Evolutionary conservation across 768 basidiomycete species (phyloP).

Genomic region (Boletellus sp.): DNA sequence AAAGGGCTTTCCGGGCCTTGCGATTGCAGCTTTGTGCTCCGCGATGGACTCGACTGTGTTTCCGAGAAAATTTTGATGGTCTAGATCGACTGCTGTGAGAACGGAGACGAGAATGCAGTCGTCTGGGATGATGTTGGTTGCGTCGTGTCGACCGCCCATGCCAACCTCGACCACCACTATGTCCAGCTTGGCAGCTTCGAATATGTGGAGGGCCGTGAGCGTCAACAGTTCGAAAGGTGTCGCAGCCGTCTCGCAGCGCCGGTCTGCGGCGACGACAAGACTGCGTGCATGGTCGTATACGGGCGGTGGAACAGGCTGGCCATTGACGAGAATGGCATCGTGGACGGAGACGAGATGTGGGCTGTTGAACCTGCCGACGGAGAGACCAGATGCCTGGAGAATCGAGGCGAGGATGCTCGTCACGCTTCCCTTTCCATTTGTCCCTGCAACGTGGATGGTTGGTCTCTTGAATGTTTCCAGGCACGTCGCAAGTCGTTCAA

Average conservation of each 20-base stretch:
- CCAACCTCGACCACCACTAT: slow-evolving; percentile 89
- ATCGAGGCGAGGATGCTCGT: slow-evolving; percentile 79
- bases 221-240: slow-evolving; percentile 86
- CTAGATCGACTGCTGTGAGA: slow-evolving; percentile 83
- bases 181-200: slow-evolving; percentile 70
- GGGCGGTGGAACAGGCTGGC: slow-evolving; percentile 43
- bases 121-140: slow-evolving; percentile 85
- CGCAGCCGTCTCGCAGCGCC: slow-evolving; percentile 41
- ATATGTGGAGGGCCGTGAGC: slow-evolving; percentile 70
- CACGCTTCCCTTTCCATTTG: slow-evolving; percentile 97
- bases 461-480: slow-evolving; percentile 70
- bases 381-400: slow-evolving; percentile 50
- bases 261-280: slow-evolving; percentile 48
- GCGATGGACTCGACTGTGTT: slow-evolving; percentile 71
- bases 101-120: slow-evolving; percentile 70
- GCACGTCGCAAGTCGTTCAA: slow-evolving; percentile 47
- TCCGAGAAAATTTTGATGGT: slow-evolving; percentile 91
- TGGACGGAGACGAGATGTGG: slow-evolving; percentile 80
- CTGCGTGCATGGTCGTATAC: slow-evolving; percentile 46
- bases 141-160: slow-evolving; percentile 89
- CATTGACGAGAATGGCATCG: slow-evolving; percentile 75
- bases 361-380: slow-evolving; percentile 83
- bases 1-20: slow-evolving; percentile 56
- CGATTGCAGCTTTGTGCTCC: slow-evolving; percentile 79
- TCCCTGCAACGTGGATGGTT: slow-evolving; percentile 88